These are phyloP conservation scores for Globisporangium acanthophoron DNA, from an alignment of 352 stramenopile species.

Conservation along the genomic window DNA sequence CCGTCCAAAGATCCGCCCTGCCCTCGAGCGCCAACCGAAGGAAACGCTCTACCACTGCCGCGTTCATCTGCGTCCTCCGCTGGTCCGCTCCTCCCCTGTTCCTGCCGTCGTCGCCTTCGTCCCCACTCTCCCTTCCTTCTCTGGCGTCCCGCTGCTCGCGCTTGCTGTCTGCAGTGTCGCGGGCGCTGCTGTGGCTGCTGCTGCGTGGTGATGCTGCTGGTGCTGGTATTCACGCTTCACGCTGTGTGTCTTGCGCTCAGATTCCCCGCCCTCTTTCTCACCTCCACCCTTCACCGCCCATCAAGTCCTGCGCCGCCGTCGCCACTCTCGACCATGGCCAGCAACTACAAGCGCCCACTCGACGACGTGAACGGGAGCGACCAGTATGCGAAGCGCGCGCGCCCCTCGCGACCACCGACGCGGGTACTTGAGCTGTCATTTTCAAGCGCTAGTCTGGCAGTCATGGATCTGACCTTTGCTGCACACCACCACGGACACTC, in stretches of 20 bases:
- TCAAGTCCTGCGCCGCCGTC: background rate
- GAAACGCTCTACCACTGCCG: too few relatives aligned
- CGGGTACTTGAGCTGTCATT: slow-evolving; percentile 24
- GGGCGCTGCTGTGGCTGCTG: background rate
- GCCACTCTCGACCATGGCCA: slow-evolving; percentile 7
- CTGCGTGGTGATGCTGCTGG: background rate
- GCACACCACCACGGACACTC: slow-evolving; percentile 4
- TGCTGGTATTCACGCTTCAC: slow-evolving; percentile 10
- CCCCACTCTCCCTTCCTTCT: background rate
- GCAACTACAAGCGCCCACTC: slow-evolving; percentile 39
- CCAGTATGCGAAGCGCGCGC: slow-evolving; percentile 32
- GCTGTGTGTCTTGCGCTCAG: slow-evolving; percentile 9
- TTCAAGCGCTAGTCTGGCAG: background rate
- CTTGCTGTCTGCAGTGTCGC: too few relatives aligned
- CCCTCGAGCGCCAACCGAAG: background rate
- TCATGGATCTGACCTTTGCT: background rate
- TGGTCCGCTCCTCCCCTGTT: background rate
- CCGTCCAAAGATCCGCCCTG: background rate
- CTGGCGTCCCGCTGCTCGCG: background rate
- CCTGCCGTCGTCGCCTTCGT: background rate
- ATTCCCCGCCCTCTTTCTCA: slow-evolving; percentile 1
- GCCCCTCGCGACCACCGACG: slow-evolving; percentile 28
- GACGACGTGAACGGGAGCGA: slow-evolving; percentile 17
- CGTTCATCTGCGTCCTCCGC: background rate
- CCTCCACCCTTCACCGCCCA: background rate